A percentile compares a stretch with the other conserved stretches of the same genome.
phyloP scores from a whole-genome alignment of 2,329 filamentous ascomycete species.

The Madurella mycetomatis region DNA sequence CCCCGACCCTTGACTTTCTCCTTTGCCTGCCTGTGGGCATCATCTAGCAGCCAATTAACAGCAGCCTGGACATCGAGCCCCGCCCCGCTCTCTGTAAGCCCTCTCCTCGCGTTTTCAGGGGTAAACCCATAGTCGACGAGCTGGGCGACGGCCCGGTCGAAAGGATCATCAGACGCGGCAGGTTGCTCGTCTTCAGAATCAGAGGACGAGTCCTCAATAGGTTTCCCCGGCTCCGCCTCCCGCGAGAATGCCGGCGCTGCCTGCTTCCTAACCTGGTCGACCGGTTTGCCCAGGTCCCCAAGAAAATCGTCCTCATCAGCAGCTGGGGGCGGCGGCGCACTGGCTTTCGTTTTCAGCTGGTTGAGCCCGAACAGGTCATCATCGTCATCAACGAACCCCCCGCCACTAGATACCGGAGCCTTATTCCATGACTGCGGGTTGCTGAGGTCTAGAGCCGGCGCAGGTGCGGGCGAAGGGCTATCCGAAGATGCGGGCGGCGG shows the following conservation, averaged over 20 bases:
- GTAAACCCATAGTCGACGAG: conserved; percentile 94
- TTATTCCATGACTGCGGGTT: conserved; percentile 52
- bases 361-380: conserved; percentile 86
- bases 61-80: conserved; percentile 80
- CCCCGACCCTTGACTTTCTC: conserved; percentile 56
- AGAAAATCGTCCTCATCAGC: conserved; percentile 58
- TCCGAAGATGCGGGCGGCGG: conserved; percentile 47
- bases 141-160: conserved; percentile 79
- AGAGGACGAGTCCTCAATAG: conserved; percentile 49
- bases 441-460: conserved; percentile 46
- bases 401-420: conserved; percentile 30
- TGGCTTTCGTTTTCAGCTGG: conserved; percentile 48
- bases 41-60: conserved; percentile 83
- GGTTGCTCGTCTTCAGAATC: conserved; percentile 42
- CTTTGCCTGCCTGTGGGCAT: conserved; percentile 80
- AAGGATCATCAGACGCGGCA: conserved; percentile 52
- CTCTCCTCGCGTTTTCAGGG: conserved; percentile 73
- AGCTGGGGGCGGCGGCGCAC: conserved; percentile 21
- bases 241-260: conserved; percentile 25
- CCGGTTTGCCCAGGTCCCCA: conserved; percentile 59
- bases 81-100: conserved; percentile 73
- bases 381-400: conserved; percentile 57
- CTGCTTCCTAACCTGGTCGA: conserved; percentile 51
- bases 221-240: conserved; percentile 51
- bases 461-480: conserved; percentile 43